Evolutionary conservation across 2,329 filamentous ascomycete species (phyloP).

Genomic region (Blumeriella jaapii): DNA sequence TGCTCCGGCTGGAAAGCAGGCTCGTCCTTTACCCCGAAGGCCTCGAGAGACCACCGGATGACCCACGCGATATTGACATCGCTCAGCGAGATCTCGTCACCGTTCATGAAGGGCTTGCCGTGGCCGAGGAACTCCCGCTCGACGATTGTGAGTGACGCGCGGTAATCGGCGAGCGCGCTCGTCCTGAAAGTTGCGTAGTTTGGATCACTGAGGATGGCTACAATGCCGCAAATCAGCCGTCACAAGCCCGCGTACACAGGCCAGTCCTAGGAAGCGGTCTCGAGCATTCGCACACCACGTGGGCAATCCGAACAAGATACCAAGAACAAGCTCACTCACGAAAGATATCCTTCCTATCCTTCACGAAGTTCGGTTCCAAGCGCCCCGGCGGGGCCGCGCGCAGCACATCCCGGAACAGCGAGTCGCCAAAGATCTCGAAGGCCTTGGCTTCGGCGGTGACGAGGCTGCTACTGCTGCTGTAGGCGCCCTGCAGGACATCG

Average conservation of each 20-base stretch:
- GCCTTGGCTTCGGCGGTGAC: neutral
- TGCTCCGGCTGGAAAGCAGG: neutral
- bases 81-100: neutral
- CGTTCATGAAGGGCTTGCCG: neutral
- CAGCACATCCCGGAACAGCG: neutral
- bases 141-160: neutral
- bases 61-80: constrained; percentile 1
- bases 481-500: neutral
- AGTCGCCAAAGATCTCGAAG: constrained; percentile 1
- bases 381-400: neutral
- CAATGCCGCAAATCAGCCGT: neutral
- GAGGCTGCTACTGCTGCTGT: neutral
- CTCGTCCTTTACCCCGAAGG: neutral
- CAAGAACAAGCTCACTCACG: neutral
- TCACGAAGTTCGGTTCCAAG: constrained; percentile 1
- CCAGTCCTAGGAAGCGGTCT: no score
- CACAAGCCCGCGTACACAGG: no score
- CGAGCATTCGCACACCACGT: no score
- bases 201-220: constrained; percentile 1
- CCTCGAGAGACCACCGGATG: neutral
- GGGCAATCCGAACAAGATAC: neutral
- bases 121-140: neutral
- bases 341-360: neutral
- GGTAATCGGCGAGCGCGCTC: constrained; percentile 1
- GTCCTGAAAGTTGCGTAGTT: neutral